These are phyloP conservation scores for Coemansia brasiliensis DNA, from an alignment of 192 early-diverging fungal species.

Conservation along the genomic window DNA sequence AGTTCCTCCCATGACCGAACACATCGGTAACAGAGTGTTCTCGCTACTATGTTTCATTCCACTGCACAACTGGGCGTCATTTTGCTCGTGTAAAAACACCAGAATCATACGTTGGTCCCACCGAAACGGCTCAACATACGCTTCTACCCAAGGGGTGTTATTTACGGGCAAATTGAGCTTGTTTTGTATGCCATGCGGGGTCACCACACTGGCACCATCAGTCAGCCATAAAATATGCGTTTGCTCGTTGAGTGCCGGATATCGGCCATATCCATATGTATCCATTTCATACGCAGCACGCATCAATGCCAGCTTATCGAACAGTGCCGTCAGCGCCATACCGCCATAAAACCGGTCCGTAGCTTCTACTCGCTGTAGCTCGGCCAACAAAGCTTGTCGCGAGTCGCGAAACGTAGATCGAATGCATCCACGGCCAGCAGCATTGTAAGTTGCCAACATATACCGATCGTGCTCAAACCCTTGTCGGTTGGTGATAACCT, in stretches of 20 bases:
- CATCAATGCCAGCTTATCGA: conserved; percentile 69
- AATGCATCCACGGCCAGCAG: conserved; percentile 23
- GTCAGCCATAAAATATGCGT: conserved; percentile 80
- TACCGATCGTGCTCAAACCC: conserved; percentile 68
- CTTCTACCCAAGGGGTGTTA: conserved; percentile 62
- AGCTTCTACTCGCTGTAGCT: conserved; percentile 65
- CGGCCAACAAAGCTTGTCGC: conserved; percentile 56
- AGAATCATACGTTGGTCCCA: conserved; percentile 80
- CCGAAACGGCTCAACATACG: conserved; percentile 76
- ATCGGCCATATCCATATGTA: conserved; percentile 71
- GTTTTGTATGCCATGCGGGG: conserved; percentile 42
- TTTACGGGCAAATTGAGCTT: conserved; percentile 68
- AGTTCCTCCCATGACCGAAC: conserved; percentile 68
- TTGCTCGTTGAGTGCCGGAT: conserved; percentile 62
- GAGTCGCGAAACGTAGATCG: conserved; percentile 57
- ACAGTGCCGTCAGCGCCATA: conserved; percentile 62
- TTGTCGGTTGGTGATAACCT: conserved; percentile 60
- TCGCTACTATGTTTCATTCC: conserved; percentile 51
- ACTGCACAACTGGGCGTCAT: conserved; percentile 27
- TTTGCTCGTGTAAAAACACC: conserved; percentile 60
- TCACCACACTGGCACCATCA: conserved; percentile 65
- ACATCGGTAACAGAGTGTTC: conserved; percentile 63
- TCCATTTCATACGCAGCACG: conserved; percentile 64
- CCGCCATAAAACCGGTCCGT: conserved; percentile 70
- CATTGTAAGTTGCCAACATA: conserved; percentile 73